Percentiles rank a stretch among this genome's conserved stretches.
Conservation (phyloP, 1,284 basidiomycete genomes). For the Papiliotrema flavescens region DNA sequence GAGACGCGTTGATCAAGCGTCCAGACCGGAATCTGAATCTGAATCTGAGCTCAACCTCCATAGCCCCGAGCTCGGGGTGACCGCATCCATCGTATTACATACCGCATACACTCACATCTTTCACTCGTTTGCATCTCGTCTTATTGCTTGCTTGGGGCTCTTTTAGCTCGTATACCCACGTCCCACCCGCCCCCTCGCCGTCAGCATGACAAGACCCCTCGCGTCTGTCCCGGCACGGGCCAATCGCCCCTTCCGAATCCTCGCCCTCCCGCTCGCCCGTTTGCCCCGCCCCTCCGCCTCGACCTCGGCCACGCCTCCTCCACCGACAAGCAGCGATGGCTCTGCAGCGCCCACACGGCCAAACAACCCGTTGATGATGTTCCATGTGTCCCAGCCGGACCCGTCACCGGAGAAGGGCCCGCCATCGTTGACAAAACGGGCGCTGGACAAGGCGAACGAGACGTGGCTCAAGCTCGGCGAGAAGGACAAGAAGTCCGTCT, state of each 20-base stretch:
- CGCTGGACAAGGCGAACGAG: conserved; percentile 35
- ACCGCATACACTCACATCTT: neutral
- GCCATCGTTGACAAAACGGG: conserved; percentile 14
- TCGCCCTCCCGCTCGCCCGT: conserved; percentile 40
- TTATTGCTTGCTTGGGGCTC: too few species aligned
- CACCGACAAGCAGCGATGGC: neutral
- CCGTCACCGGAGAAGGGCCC: neutral
- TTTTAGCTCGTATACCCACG: too few species aligned
- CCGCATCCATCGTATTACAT: too few species aligned
- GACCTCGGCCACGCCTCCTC: conserved; percentile 2
- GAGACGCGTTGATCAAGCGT: too few species aligned
- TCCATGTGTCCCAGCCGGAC: conserved; percentile 20
- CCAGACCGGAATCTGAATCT: too few species aligned
- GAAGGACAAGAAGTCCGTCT: conserved; percentile 38
- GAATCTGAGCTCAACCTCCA: too few species aligned
- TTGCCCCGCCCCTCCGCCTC: conserved; percentile 19
- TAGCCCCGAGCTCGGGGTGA: too few species aligned
- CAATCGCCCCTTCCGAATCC: conserved; percentile 32
- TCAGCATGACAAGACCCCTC: neutral
- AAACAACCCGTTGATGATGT: conserved; percentile 11
- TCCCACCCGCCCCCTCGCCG: too few species aligned
- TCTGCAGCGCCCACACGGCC: conserved; percentile 1
- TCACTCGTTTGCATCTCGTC: neutral
- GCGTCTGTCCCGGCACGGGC: neutral
- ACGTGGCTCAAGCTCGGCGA: conserved; percentile 43